phyloP scores from a whole-genome alignment of 352 stramenopile genomes.

The Globisporangium polare region DNA sequence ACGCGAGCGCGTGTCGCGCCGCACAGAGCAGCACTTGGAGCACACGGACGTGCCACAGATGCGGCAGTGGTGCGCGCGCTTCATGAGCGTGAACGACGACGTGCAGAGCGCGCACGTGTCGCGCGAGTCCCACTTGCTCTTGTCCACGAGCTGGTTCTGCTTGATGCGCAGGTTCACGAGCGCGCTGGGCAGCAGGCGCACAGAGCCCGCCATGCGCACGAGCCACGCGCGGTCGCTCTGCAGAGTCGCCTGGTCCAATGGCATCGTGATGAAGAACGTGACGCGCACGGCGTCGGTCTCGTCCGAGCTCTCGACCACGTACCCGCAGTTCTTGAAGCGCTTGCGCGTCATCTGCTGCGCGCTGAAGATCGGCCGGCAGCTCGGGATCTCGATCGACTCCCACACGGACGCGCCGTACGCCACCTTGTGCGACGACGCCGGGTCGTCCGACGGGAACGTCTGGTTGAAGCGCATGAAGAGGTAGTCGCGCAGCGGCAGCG shows the following conservation, averaged over 20 bases:
- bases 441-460: constrained; percentile 38
- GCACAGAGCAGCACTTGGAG: constrained; percentile 70
- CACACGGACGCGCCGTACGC: constrained; percentile 60
- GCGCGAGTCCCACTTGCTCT: constrained; percentile 46
- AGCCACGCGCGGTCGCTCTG: constrained; percentile 54
- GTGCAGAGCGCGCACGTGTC: constrained; percentile 66
- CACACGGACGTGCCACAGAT: constrained; percentile 71
- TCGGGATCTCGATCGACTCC: constrained; percentile 61
- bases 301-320: constrained; percentile 70
- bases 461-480: constrained; percentile 82
- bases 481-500: constrained; percentile 65
- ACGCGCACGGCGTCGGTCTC: constrained; percentile 61
- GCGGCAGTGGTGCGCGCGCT: constrained; percentile 72
- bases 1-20: constrained; percentile 28
- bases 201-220: constrained; percentile 45
- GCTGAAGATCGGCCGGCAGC: constrained; percentile 46
- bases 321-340: constrained; percentile 58
- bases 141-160: constrained; percentile 55
- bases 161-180: constrained; percentile 74
- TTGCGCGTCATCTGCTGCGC: constrained; percentile 43
- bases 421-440: constrained; percentile 14
- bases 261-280: constrained; percentile 66
- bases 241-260: constrained; percentile 31
- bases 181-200: constrained; percentile 57
- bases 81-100: constrained; percentile 61